Conservation (phyloP, 148 eudicot species). For the Linanthus parryae region DNA sequence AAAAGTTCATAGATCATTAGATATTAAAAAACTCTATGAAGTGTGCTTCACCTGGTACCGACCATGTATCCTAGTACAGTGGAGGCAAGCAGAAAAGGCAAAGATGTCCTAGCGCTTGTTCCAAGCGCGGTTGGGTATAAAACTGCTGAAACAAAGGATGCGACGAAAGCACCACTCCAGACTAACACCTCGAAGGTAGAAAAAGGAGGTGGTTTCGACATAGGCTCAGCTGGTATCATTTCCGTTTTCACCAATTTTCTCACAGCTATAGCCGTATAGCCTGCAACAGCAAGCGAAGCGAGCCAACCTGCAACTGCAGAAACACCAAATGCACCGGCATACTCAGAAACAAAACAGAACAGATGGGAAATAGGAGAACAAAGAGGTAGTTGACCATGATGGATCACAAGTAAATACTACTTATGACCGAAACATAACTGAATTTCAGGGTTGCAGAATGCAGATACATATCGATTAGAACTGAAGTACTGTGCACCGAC, state of each 20-base stretch:
- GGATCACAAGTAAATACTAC: too few species aligned
- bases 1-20: neutral
- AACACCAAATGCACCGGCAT: too few species aligned
- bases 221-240: conserved; percentile 88
- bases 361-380: too few species aligned
- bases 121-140: conserved; percentile 67
- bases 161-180: conserved; percentile 66
- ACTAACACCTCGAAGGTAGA: conserved; percentile 62
- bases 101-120: conserved; percentile 77
- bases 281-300: conserved; percentile 90
- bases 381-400: too few species aligned
- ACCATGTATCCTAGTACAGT: conserved; percentile 89
- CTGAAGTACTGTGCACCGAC: too few species aligned
- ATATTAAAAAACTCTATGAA: too few species aligned
- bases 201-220: conserved; percentile 88
- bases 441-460: too few species aligned
- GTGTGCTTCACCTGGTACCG: conserved; percentile 72
- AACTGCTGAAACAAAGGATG: conserved; percentile 54
- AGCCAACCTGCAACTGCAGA: conserved; percentile 94
- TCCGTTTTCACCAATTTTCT: conserved; percentile 86
- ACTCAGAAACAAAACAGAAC: too few species aligned
- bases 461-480: too few species aligned
- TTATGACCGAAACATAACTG: too few species aligned
- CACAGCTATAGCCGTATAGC: conserved; percentile 81
- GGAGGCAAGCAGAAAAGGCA: conserved; percentile 88